Conservation (phyloP, 2,329 filamentous ascomycete species). For the Alternaria longipes region DNA sequence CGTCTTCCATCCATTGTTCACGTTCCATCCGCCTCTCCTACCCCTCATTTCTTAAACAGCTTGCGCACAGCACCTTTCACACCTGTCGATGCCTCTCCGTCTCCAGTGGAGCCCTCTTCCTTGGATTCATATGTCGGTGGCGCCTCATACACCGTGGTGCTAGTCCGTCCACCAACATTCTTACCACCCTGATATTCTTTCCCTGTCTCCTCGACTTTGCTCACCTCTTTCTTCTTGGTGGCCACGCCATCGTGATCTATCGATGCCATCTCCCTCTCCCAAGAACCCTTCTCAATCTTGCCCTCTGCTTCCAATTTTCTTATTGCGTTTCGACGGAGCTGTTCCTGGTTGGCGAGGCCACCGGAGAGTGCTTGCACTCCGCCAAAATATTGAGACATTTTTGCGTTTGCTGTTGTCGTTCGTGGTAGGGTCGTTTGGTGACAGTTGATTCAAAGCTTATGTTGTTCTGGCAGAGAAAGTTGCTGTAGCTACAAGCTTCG, state of each 20-base stretch:
- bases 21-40: background rate
- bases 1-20: constrained; percentile 7
- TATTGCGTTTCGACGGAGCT: background rate
- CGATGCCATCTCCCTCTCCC: background rate
- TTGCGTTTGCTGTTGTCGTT: background rate
- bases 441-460: too few species aligned
- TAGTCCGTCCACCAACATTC: background rate
- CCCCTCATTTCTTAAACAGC: constrained; percentile 74
- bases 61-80: constrained; percentile 65
- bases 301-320: background rate
- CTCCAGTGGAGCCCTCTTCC: constrained; percentile 78
- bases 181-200: background rate
- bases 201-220: background rate
- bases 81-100: constrained; percentile 34
- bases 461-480: background rate
- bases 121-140: background rate
- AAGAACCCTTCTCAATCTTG: background rate
- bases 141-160: background rate
- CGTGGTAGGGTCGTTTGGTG: background rate
- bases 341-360: background rate
- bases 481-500: background rate
- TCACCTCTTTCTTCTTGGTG: background rate
- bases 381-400: background rate
- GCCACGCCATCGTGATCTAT: background rate
- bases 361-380: background rate